Evolutionary conservation across 306 rosid species (phyloP), one percentile per base, ranked within the genome.

Genomic region (Gillenia trifoliata): DNA sequence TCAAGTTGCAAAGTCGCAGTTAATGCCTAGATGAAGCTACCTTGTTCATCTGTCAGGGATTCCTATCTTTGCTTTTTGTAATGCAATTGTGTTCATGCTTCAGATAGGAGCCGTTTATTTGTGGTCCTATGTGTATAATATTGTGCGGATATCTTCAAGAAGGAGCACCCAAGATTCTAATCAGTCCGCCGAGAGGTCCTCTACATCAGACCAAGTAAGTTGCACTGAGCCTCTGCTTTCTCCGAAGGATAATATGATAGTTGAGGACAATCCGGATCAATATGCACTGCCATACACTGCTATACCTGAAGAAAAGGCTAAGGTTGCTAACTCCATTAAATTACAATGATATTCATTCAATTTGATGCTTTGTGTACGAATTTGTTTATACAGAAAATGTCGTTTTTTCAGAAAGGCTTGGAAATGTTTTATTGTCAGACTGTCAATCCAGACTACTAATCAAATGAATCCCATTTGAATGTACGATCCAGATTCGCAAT

Each of bases 41-140:
- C 50, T 45, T 45, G 50, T 45, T 13, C 45, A 45, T 3, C 50
- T 45, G 19, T 45, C 50, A 15, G 16, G 50, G 19, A 11, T 45
- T 45, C 16, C 50, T 13, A 4, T 25, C 26, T 57, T 57, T 23
- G 4, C 33, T 12, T 57, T 57, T 23, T 25, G 5, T 57, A 11
- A 28, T 25, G 11, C 33, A 57, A 25, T 15, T 47, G 3, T 6
- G n/a, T 13, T 31, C 28, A 26, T 29, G n/a, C 22, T 82, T 79
- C 84, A 93, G 98, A 74, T 80, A 40, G 93, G 97, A 84, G 82
- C 92, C 77, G 5, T 91, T 68, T 89, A 34, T 60, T 66, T 93
- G 75, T 93, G 97, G 98, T 83, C 90, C 20, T 93, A 86, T 49
- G 97, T 91, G 33, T 93, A 87, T 85, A 93, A 91, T 83, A 84